Conservation (phyloP, 192 early-diverging fungal genomes). For the Linderina pennispora region DNA sequence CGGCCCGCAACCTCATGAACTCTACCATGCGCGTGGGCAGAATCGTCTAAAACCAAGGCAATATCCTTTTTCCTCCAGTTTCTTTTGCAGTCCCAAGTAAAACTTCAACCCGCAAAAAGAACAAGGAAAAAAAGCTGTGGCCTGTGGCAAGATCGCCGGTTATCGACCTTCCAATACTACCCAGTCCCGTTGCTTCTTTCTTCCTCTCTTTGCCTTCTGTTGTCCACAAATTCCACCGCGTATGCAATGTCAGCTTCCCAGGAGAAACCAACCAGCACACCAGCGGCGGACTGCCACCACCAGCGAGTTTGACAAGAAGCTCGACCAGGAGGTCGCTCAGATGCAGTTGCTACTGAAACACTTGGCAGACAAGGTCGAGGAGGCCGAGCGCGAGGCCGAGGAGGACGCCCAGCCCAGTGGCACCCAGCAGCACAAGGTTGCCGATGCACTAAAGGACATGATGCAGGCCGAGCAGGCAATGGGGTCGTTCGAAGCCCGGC, state of each 20-base stretch:
- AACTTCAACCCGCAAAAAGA: too few relatives aligned
- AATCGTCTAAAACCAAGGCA: conserved; percentile 18
- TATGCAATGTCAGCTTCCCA: too few relatives aligned
- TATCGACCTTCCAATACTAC: too few relatives aligned
- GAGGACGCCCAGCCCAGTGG: not conserved
- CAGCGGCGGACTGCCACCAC: too few relatives aligned
- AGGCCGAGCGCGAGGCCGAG: conserved; percentile 4
- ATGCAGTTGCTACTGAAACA: conserved; percentile 16
- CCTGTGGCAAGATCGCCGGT: too few relatives aligned
- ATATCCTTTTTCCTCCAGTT: not conserved
- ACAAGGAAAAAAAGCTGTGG: too few relatives aligned
- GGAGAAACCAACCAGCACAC: too few relatives aligned
- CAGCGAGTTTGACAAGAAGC: conserved; percentile 5
- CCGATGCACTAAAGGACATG: conserved; percentile 29
- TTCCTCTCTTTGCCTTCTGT: too few relatives aligned
- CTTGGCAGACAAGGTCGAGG: conserved; percentile 14
- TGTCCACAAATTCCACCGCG: too few relatives aligned
- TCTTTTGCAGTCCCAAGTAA: conserved; percentile 4
- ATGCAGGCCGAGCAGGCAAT: conserved; percentile 15
- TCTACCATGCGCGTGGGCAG: conserved; percentile 62
- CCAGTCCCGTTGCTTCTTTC: too few relatives aligned
- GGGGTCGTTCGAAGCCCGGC: conserved; percentile 17
- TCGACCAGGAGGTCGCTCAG: conserved; percentile 4
- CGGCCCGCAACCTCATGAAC: conserved; percentile 73
- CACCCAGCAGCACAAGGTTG: conserved; percentile 2